Evolutionary conservation across 2,329 filamentous ascomycete species (phyloP), one percentile per base, ranked within the genome.

Genomic region (Dactylellina cionopaga): DNA sequence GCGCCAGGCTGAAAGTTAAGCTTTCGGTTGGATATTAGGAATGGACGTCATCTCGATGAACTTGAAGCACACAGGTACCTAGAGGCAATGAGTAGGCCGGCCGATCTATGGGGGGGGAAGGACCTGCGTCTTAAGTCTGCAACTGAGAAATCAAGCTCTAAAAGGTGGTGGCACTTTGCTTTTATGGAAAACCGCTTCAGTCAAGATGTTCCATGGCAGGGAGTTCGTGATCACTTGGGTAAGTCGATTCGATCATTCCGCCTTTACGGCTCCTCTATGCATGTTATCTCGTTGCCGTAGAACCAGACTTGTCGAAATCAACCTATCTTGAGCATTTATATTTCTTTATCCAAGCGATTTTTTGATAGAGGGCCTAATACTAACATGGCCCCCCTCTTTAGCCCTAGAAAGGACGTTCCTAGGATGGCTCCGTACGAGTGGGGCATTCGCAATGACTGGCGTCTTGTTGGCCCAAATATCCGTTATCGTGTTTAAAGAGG

Each of bases 371-470:
- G n/a, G n/a, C n/a, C n/a, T n/a, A n/a, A n/a, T n/a, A n/a, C n/a
- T n/a, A n/a, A n/a, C n/a, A n/a, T n/a, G n/a, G n/a, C n/a, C n/a
- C n/a, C n/a, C n/a, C n/a, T n/a, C n/a, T n/a, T n/a, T n/a, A 72
- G 68, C 68, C 15, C 52, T 72, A 13, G 68, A 72, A 43, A 35
- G 68, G 13, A 72, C 68, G 19, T 72, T 72, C 37, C 59, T 72
- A 22, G 68, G 68, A 65, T 72, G 68, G 68, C 59, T 72, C 3
- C 59, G 68, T 10, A 72, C 68, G 7, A 72, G 68, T 17, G 68
- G 68, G n/a, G 68, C 68, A 4, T 72, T 72, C 15, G 68, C 68
- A 29, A 72, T 72, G 68, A 65, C 59, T 5, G 68, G 59, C 5
- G 68, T 65, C 13, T 22, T 72, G 10, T 39, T 72, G 5, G 68